Conservation (phyloP, 106 monocot species). For the Ottelia alismoides region DNA sequence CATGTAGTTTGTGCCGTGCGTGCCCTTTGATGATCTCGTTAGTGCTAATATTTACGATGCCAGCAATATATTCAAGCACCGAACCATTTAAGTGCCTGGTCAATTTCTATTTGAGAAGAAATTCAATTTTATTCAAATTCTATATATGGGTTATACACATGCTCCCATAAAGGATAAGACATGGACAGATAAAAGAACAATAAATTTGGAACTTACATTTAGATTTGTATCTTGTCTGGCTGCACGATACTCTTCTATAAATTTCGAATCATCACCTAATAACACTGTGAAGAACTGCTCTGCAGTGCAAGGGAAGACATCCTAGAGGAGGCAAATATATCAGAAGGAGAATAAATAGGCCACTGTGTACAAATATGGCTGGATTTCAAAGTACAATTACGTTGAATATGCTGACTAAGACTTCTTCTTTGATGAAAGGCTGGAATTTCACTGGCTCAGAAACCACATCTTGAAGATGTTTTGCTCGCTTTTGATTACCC, state of each 20-base stretch:
- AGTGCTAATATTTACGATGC: too few species aligned
- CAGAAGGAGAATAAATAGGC: constrained; percentile 5
- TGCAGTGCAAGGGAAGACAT: constrained; percentile 78
- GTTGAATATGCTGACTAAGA: constrained; percentile 63
- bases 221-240: constrained; percentile 80
- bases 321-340: constrained; percentile 33
- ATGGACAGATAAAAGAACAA: too few species aligned
- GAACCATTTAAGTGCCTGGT: too few species aligned
- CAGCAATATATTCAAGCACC: too few species aligned
- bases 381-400: constrained; percentile 16
- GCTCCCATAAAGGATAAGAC: too few species aligned
- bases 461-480: constrained; percentile 35
- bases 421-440: constrained; percentile 87
- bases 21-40: too few species aligned
- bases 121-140: too few species aligned
- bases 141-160: too few species aligned
- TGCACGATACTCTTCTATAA: constrained; percentile 60
- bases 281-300: constrained; percentile 71
- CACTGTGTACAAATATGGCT: neutral
- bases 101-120: too few species aligned
- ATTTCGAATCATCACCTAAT: constrained; percentile 72
- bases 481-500: constrained; percentile 30
- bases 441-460: constrained; percentile 40
- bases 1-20: too few species aligned
- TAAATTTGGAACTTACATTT: constrained; percentile 53